A percentile compares a stretch with the other conserved stretches of the same genome.
phyloP scores from a whole-genome alignment of 495 filamentous ascomycete species.

The Pyronema domesticum region DNA sequence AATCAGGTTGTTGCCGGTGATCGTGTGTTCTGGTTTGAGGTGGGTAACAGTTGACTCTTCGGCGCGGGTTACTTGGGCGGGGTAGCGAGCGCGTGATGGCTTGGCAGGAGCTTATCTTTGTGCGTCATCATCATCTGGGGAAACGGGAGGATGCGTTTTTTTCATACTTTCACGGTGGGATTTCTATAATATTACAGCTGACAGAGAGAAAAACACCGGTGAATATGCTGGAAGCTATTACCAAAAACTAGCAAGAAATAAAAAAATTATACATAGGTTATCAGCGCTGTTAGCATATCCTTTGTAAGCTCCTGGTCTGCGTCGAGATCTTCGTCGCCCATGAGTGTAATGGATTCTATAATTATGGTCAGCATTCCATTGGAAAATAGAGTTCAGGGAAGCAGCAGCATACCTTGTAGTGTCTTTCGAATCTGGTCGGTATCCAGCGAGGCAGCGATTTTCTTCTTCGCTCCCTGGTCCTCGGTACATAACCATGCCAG shows the following conservation, averaged over 20 bases:
- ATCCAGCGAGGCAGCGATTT: slow-evolving; percentile 43
- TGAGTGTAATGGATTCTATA: slow-evolving; percentile 34
- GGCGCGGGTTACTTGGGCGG: no score
- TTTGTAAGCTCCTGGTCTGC: slow-evolving; percentile 40
- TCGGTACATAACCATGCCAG: slow-evolving; percentile 87
- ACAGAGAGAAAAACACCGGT: background rate
- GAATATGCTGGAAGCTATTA: background rate
- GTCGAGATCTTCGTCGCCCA: slow-evolving; percentile 39
- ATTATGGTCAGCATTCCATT: slow-evolving; percentile 16
- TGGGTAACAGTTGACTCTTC: no score
- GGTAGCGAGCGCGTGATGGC: no score
- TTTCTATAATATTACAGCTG: background rate
- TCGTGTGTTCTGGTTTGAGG: no score
- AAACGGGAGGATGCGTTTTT: no score
- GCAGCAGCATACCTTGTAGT: slow-evolving; percentile 40
- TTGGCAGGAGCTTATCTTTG: no score
- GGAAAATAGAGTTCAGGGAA: background rate
- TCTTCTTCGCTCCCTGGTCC: slow-evolving; percentile 58
- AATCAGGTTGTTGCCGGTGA: no score
- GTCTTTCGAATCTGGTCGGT: slow-evolving; percentile 51
- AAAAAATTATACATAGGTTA: slow-evolving; percentile 33
- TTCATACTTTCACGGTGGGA: no score
- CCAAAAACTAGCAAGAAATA: background rate
- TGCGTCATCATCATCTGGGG: no score
- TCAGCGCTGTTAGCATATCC: slow-evolving; percentile 49